phyloP scores from a whole-genome alignment of 257 asterid genomes.

The Przewalskia tangutica region DNA sequence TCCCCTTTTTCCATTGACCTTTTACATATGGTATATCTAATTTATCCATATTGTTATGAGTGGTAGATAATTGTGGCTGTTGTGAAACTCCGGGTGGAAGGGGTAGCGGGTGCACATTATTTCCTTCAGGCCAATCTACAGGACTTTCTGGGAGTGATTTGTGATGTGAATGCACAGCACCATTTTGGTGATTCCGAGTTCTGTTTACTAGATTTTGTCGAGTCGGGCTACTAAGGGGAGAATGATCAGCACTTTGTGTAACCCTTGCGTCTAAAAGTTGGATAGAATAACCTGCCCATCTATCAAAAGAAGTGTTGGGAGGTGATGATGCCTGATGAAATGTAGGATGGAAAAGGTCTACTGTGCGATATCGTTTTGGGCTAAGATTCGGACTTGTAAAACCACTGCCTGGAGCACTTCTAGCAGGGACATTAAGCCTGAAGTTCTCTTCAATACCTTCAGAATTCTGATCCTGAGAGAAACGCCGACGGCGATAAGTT shows the following conservation, averaged over 20 bases:
- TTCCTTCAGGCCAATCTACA: slow-evolving; percentile 25
- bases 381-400: slow-evolving; percentile 58
- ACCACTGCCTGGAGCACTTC: slow-evolving; percentile 76
- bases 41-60: slow-evolving; percentile 29
- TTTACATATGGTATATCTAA: slow-evolving; percentile 26
- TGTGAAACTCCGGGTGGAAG: slow-evolving; percentile 57
- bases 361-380: slow-evolving; percentile 41
- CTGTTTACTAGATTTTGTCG: slow-evolving; percentile 10
- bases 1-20: slow-evolving; percentile 76
- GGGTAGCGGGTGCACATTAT: slow-evolving; percentile 58
- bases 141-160: slow-evolving; percentile 40
- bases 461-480: slow-evolving; percentile 24
- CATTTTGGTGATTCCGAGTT: slow-evolving; percentile 8
- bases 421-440: slow-evolving; percentile 29
- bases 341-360: slow-evolving; percentile 33
- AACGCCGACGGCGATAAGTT: slow-evolving; percentile 38
- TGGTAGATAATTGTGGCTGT: slow-evolving; percentile 22
- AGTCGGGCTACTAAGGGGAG: slow-evolving; percentile 31
- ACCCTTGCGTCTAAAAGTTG: slow-evolving; percentile 12
- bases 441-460: slow-evolving; percentile 26
- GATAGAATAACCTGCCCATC: slow-evolving; percentile 5
- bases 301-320: background rate
- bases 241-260: slow-evolving; percentile 31
- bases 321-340: slow-evolving; percentile 21
- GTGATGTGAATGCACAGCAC: slow-evolving; percentile 11